Conservation (phyloP, 2,329 filamentous ascomycete species). For the Fusarium liriodendri region DNA sequence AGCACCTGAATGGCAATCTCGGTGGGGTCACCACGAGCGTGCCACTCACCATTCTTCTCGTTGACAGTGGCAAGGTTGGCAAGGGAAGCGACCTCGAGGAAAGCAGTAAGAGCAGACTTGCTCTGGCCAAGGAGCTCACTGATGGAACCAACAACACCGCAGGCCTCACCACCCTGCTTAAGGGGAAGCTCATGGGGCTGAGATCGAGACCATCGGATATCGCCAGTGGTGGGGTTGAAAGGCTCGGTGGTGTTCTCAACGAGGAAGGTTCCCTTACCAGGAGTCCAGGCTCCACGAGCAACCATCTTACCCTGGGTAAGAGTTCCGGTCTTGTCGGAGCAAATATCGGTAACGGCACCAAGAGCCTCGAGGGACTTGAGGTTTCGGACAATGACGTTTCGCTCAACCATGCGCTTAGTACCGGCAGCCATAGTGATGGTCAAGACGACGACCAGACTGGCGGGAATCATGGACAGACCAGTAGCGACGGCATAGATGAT, state of each 20-base stretch:
- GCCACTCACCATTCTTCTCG: conserved; percentile 61
- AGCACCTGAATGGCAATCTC: conserved; percentile 81
- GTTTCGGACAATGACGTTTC: conserved; percentile 65
- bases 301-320: conserved; percentile 74
- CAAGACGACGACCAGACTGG: conserved; percentile 62
- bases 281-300: conserved; percentile 69
- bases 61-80: conserved; percentile 65
- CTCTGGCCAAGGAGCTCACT: conserved; percentile 56
- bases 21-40: conserved; percentile 72
- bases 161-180: conserved; percentile 43
- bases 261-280: conserved; percentile 66
- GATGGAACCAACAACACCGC: conserved; percentile 40
- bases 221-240: conserved; percentile 66
- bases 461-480: conserved; percentile 62
- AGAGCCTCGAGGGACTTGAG: conserved; percentile 67
- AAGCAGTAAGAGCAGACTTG: conserved; percentile 58
- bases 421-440: conserved; percentile 70
- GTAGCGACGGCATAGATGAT: conserved; percentile 66
- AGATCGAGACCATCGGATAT: conserved; percentile 54
- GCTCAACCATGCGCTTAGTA: conserved; percentile 63
- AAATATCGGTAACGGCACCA: conserved; percentile 69
- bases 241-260: conserved; percentile 67
- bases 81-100: conserved; percentile 69
- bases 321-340: conserved; percentile 69
- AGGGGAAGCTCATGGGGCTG: conserved; percentile 55